Evolutionary conservation across 1,139 yeast species (phyloP), one percentile per base, ranked within the genome.

Genomic region (Neolecta irregularis): DNA sequence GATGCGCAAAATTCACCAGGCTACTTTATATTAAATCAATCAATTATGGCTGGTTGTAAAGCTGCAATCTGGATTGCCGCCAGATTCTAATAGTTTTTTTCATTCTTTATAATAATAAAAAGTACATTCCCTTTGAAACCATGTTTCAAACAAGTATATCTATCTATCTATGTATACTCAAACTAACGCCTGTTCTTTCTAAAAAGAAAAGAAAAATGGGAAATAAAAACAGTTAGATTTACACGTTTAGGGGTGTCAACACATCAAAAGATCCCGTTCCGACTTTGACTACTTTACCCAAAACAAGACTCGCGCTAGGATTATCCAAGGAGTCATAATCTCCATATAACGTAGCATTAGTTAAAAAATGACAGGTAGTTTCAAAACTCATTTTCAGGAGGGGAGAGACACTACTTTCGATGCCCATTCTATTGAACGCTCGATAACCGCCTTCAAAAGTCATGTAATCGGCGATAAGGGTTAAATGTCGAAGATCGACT

Each of bases 321-420:
- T 83, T 73, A 48, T 81, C 85, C 52, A 91, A 64, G 44, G 74
- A 74, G 60, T 91, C 99, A 49, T 75, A 65, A 44, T 80, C 94
- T 44, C 91, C 83, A 48, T 88, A 91, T 54, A 91, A 65, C 31
- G 91, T 96, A 8, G 98, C 93, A 64, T 81, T 81, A 37, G 95
- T 88, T 57, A 91, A 69, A 67, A 91, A 91, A 58, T 80, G 93
- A 64, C 95, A 83, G 2, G 99, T 91, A 33, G 98, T 88, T 62
- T 91, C 99, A 58, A 83, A 91, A 41, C 95, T 81, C 99, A 91
- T 91, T 67, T 91, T 91, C 88, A 83, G 76, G 64, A 91, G 80
- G 22, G 96, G 79, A 7, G 96, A 85, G 2, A 96, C 83, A 16
- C 91, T 74, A 2, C 93, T 69, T 55, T 88, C 96, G 55, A 91